Evolutionary conservation across 768 basidiomycete genomes (phyloP), one percentile per base, ranked within the genome.

Genomic region (Lentinus tigrinus): DNA sequence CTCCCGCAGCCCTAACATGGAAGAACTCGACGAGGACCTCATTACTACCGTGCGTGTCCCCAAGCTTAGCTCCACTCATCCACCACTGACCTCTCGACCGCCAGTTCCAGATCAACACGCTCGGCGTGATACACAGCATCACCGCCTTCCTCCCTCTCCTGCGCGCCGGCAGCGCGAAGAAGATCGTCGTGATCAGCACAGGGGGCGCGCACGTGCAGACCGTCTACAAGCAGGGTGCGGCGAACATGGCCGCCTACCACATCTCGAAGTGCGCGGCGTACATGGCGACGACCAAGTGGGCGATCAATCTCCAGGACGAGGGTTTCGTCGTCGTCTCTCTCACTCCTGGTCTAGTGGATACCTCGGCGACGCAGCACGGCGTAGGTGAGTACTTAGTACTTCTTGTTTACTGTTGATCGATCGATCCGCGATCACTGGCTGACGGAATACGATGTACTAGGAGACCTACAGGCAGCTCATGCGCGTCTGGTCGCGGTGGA

Each of bases 121-220:
- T 75, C 49, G 75, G 74, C 21, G 66, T 70, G 13, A 63, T 77
- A 19, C 68, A 70, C 60, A 68, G 71, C 16, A 72, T 70, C 56
- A 69, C 73, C 52, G 65, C 65, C 2, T 75, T 78, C 68, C 69
- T 79, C 16, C 77, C 77, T 2, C 68, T 78, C 13, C 65, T 79
- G 21, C 60, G 62, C 28, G 65, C 68, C 6, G 70, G 73, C 3
- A 37, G 63, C 16, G 44, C 49, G 19, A 74, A 76, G 66, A 75
- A 70, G 49, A 71, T 78, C 40, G 62, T 75, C 51, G 66, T 69
- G 0, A 47, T 78, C 44, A 66, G 63, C 60, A 71, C 61, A 11
- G 74, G 68, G 14, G 47, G 69, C 14, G 75, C 60, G 10, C 71
- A 74, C 57, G 43, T 56, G 3, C 69, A 72, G 3, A 34, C 71